Percentiles rank a stretch among this genome's conserved stretches.
phyloP scores from a whole-genome alignment of 108 stramenopile species.

The Aurantiochytrium sp. region DNA sequence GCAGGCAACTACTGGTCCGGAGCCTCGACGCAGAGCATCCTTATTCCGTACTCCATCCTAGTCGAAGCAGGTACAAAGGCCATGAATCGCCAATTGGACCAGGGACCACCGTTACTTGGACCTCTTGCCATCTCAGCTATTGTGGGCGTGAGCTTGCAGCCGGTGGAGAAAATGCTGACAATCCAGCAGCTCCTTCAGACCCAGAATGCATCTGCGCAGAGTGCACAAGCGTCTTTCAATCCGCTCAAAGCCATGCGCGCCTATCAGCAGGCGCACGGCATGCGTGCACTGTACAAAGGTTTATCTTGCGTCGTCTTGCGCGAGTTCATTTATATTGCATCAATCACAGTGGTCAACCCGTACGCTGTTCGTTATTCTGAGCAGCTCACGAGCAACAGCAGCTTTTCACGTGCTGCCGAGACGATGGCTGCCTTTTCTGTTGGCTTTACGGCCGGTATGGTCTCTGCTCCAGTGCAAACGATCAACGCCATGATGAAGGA shows the following conservation, averaged over 20 bases:
- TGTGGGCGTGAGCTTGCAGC: not conserved
- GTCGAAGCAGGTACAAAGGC: not conserved
- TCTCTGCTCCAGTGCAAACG: not conserved
- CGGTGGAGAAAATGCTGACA: not conserved
- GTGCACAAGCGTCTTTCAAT: not conserved
- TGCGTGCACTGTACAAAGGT: not conserved
- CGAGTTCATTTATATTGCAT: constrained; percentile 5
- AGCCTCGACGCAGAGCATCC: not conserved
- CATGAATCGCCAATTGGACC: not conserved
- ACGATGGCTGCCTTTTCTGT: not conserved
- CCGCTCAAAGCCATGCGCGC: not conserved
- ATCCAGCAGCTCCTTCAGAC: not conserved
- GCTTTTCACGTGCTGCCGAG: not conserved
- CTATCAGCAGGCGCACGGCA: not conserved
- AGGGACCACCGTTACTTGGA: not conserved
- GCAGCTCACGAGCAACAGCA: not conserved
- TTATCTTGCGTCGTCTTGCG: not conserved
- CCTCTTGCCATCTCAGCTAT: not conserved
- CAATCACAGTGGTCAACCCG: not conserved
- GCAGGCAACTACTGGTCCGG: not conserved
- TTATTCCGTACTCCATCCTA: not conserved
- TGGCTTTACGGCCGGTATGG: not conserved
- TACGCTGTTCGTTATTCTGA: not conserved
- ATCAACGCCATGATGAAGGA: constrained; percentile 17
- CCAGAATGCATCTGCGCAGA: not conserved